phyloP scores from a whole-genome alignment of 2,329 filamentous ascomycete genomes.

The Fusarium secorum region DNA sequence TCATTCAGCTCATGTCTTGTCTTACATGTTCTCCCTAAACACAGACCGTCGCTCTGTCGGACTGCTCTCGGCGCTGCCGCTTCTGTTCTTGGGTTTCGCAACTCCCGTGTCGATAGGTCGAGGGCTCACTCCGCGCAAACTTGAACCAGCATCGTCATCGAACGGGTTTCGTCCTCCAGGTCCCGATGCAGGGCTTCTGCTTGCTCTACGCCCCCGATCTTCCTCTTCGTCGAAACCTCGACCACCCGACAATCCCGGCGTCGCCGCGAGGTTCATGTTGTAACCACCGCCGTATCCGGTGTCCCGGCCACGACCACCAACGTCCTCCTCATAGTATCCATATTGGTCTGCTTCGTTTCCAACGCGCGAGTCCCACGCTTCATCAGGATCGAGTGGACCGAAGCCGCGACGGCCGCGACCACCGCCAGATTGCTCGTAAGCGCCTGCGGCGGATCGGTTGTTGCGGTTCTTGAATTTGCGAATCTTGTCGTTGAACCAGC shows the following conservation, averaged over 20 bases:
- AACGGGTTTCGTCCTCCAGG: constrained; percentile 67
- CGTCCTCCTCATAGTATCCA: constrained; percentile 74
- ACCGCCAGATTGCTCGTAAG: constrained; percentile 70
- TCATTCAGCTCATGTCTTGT: not conserved
- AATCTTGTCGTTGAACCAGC: constrained; percentile 76
- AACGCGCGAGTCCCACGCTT: constrained; percentile 85
- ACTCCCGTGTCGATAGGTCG: constrained; percentile 68
- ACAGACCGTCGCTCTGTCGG: constrained; percentile 74
- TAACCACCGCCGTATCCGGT: constrained; percentile 52
- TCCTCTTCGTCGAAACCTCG: constrained; percentile 41
- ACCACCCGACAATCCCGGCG: constrained; percentile 42
- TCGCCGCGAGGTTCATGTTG: constrained; percentile 57
- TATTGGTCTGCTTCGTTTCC: constrained; percentile 75
- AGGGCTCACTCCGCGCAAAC: constrained; percentile 77
- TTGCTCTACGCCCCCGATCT: constrained; percentile 54
- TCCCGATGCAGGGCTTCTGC: constrained; percentile 51
- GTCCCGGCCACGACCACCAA: constrained; percentile 46
- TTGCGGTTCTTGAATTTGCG: constrained; percentile 70
- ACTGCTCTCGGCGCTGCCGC: constrained; percentile 58
- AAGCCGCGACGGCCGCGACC: constrained; percentile 63
- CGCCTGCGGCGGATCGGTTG: constrained; percentile 71
- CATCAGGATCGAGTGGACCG: constrained; percentile 78
- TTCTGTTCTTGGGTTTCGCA: constrained; percentile 37
- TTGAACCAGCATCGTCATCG: constrained; percentile 71
- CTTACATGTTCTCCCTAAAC: constrained; percentile 73